Evolutionary conservation across 495 filamentous ascomycete genomes (phyloP), one percentile per base, ranked within the genome.

Genomic region (Chaetomium tenue): DNA sequence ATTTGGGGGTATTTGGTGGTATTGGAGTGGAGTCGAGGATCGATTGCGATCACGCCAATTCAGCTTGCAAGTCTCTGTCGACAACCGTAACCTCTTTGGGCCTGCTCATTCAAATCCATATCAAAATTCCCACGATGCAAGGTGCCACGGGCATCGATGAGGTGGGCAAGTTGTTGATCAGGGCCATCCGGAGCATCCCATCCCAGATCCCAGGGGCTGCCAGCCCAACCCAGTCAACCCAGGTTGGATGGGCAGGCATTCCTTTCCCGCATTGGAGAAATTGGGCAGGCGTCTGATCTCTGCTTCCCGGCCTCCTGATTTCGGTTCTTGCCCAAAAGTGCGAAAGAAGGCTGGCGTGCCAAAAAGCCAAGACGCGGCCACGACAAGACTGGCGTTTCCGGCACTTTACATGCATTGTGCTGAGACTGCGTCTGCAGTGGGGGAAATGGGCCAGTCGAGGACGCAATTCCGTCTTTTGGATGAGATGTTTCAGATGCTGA

Each of bases 401-500:
- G 12, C 39, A 25, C 53, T 54, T 33, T 11, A 18, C 28, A 5
- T 55, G 53, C 28, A 55, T n/a, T n/a, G n/a, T n/a, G 26, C 28
- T 13, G 8, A 15, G 26, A 50, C 47, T 50, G 11, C 20, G 47
- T 25, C 20, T n/a, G n/a, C 6, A 9, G 47, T 5, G 47, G 5
- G 9, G 20, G 20, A 22, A 2, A 16, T 25, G 47, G 47, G n/a
- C 18, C 44, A 47, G n/a, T 47, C 44, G n/a, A 9, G 44, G 44
- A n/a, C 16, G 28, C 52, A 9, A 54, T 12, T n/a, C 15, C 33
- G n/a, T 57, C 54, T 13, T 39, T 40, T 20, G 30, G n/a, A 20
- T 40, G 55, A 18, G 15, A 2, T 40, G 59, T 61, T 53, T 61
- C 59, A 61, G 59, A 61, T 44, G 59, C 47, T 44, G 59, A 51